These are phyloP conservation scores for Anthracocystis setariae DNA, from an alignment of 1,284 basidiomycete species.

Conservation along the genomic window DNA sequence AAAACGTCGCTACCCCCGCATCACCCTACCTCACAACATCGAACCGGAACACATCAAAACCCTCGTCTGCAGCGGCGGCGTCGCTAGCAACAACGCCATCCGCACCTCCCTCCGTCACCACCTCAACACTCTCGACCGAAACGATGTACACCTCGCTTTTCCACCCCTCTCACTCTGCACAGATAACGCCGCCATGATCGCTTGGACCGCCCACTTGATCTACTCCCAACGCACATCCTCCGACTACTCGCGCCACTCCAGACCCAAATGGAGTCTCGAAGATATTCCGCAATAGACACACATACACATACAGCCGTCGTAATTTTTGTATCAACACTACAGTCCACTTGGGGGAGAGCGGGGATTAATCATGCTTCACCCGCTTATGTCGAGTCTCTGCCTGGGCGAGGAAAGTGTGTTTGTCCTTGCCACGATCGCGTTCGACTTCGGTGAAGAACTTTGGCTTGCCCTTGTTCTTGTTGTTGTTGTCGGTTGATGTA, in stretches of 20 bases:
- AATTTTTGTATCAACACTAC: too few species aligned
- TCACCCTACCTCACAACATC: constrained; percentile 10
- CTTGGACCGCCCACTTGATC: constrained; percentile 56
- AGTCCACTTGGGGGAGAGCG: too few species aligned
- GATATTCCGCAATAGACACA: too few species aligned
- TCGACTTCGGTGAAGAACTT: constrained; percentile 36
- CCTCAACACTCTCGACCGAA: constrained; percentile 31
- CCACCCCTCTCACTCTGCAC: constrained; percentile 62
- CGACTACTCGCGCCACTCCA: constrained; percentile 46
- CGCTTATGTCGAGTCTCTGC: too few species aligned
- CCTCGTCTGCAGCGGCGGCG: constrained; percentile 64
- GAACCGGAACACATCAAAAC: constrained; percentile 29
- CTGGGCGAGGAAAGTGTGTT: too few species aligned
- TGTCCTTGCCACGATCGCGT: constrained; percentile 24
- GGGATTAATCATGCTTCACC: too few species aligned
- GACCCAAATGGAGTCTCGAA: constrained; percentile 62
- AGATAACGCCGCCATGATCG: constrained; percentile 67
- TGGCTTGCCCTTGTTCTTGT: constrained; percentile 6
- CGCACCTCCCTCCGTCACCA: constrained; percentile 36
- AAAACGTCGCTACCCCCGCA: constrained; percentile 16
- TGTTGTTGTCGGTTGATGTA: not conserved
- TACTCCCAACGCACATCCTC: constrained; percentile 38
- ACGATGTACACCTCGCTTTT: constrained; percentile 52
- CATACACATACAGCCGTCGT: too few species aligned
- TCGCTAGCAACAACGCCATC: constrained; percentile 59